Percentiles rank a stretch among this genome's conserved stretches.
These are phyloP conservation scores for Cyphellophora attinorum DNA, from an alignment of 2,329 filamentous ascomycete species.

Conservation along the genomic window DNA sequence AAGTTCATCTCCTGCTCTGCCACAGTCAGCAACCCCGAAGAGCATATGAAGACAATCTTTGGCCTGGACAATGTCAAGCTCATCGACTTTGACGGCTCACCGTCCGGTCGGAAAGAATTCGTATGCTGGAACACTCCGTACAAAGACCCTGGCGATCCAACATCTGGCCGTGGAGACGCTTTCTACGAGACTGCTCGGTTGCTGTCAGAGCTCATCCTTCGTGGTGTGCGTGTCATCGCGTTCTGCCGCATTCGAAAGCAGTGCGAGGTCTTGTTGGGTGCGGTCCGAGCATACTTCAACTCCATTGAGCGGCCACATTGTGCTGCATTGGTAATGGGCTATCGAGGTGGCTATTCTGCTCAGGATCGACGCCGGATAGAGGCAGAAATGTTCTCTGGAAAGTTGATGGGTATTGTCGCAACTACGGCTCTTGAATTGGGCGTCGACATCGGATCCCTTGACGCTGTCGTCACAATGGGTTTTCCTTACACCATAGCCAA, in stretches of 20 bases:
- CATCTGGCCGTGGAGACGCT: constrained; percentile 74
- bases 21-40: constrained; percentile 82
- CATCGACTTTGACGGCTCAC: constrained; percentile 86
- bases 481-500: constrained; percentile 96
- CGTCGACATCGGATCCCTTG: constrained; percentile 87
- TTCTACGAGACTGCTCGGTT: constrained; percentile 79
- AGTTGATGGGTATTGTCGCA: constrained; percentile 83
- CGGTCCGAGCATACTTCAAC: constrained; percentile 69
- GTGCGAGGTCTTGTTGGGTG: constrained; percentile 73
- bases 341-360: constrained; percentile 87
- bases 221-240: constrained; percentile 83
- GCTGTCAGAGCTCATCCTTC: constrained; percentile 79
- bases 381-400: constrained; percentile 93
- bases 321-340: constrained; percentile 78
- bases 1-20: constrained; percentile 95
- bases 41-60: constrained; percentile 93
- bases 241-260: constrained; percentile 84
- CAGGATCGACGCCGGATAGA: constrained; percentile 85
- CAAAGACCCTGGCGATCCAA: constrained; percentile 78
- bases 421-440: constrained; percentile 89
- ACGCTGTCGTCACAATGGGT: constrained; percentile 86
- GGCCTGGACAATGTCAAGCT: constrained; percentile 72
- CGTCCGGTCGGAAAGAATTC: constrained; percentile 87
- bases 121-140: constrained; percentile 96
- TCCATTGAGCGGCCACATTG: constrained; percentile 65